Evolutionary conservation across 1,284 basidiomycete genomes (phyloP).

Genomic region (Ustilago curta): DNA sequence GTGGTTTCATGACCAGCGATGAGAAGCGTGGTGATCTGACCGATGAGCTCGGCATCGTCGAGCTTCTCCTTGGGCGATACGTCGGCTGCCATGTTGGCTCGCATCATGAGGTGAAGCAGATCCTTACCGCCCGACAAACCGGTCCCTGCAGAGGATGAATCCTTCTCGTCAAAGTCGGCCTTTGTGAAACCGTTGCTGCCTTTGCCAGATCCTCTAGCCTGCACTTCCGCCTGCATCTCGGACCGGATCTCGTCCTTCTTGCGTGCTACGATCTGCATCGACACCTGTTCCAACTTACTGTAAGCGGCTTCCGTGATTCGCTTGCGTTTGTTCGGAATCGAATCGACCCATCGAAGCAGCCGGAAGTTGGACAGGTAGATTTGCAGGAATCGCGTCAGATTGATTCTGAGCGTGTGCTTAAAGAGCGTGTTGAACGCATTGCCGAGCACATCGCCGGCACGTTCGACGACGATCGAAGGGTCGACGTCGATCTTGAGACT

Average conservation of each 20-base stretch:
- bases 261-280: constrained; percentile 48
- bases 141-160: not conserved
- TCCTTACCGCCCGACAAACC: constrained; percentile 47
- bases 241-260: constrained; percentile 51
- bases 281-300: constrained; percentile 41
- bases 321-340: constrained; percentile 56
- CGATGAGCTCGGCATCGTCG: constrained; percentile 58
- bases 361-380: constrained; percentile 52
- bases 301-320: constrained; percentile 36
- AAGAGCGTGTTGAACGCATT: constrained; percentile 52
- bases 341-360: constrained; percentile 57
- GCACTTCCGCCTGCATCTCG: constrained; percentile 47
- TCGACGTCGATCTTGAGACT: constrained; percentile 37
- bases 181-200: constrained; percentile 40
- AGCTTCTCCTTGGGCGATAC: constrained; percentile 47
- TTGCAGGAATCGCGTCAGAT: constrained; percentile 39
- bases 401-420: constrained; percentile 33
- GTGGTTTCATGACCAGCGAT: constrained; percentile 68
- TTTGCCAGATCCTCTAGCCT: constrained; percentile 6
- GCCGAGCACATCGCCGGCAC: constrained; percentile 41
- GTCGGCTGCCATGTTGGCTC: constrained; percentile 63
- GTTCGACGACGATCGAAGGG: constrained; percentile 15
- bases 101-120: constrained; percentile 62
- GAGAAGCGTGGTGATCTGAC: constrained; percentile 63
- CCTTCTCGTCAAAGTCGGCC: constrained; percentile 53